Conservation (phyloP, 345 rosid species). For the Aquilaria sinensis region DNA sequence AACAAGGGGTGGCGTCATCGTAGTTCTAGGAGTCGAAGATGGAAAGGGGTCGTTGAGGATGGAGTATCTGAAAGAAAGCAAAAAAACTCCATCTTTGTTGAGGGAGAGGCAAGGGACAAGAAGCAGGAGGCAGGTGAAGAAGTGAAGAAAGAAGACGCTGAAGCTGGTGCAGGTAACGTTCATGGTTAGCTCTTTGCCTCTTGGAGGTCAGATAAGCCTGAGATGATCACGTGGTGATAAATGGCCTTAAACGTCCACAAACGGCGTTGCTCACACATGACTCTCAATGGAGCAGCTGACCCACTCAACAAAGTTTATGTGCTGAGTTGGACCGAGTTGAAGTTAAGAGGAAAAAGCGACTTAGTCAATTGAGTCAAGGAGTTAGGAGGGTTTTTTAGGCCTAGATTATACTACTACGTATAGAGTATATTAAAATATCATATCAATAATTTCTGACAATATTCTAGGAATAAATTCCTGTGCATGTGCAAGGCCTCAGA, state of each 20-base stretch:
- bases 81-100: constrained; percentile 47
- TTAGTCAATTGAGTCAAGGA: too few species aligned
- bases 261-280: too few species aligned
- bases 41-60: constrained; percentile 55
- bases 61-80: constrained; percentile 70
- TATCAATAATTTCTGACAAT: too few species aligned
- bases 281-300: too few species aligned
- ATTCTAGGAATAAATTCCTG: too few species aligned
- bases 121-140: constrained; percentile 21
- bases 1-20: constrained; percentile 56
- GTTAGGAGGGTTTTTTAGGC: too few species aligned
- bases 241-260: background rate
- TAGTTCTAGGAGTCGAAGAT: constrained; percentile 58
- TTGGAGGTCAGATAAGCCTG: constrained; percentile 1
- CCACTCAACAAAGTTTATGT: too few species aligned
- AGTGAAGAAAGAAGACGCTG: constrained; percentile 13
- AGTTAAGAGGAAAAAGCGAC: too few species aligned
- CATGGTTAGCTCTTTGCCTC: constrained; percentile 23
- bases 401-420: too few species aligned
- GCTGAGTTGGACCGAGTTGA: too few species aligned
- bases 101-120: constrained; percentile 38
- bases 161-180: background rate
- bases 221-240: constrained; percentile 13
- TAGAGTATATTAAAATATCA: too few species aligned
- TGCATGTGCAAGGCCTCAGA: too few species aligned